Evolutionary conservation across 2,329 filamentous ascomycete species (phyloP), one percentile per base, ranked within the genome.

Genomic region (Colletotrichum trifolii): DNA sequence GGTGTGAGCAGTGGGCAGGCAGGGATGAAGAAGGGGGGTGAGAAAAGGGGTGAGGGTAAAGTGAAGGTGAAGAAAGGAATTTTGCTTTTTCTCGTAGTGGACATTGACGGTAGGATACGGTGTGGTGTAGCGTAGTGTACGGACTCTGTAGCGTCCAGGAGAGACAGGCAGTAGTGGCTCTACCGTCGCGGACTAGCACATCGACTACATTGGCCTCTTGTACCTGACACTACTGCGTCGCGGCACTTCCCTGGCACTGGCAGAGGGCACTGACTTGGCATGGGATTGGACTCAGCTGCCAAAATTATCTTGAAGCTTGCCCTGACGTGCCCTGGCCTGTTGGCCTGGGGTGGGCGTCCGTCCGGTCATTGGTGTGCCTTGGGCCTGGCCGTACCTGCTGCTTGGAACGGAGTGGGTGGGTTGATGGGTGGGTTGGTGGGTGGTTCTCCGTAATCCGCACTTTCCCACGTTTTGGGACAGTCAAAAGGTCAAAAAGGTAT

Each of bases 51-150:
- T 64, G 45, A 39, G 4, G 7, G 8, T 61, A 64, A 61, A 61
- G 12, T 45, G 57, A 61, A 64, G 61, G 56, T 64, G 61, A 64
- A 64, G 61, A 64, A 60, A 64, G 56, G 56, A 50, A 64, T 53
- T 48, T 45, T 57, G 53, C 59, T 43, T 36, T 15, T 48, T 5
- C 25, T 25, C 25, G 25, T 25, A 25, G 25, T 25, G 25, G 25
- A 25, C 25, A 25, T 25, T 25, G 25, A 25, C 25, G 25, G 25
- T 25, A 25, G 25, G 25, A 25, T 25, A 25, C 25, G 25, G 25
- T 25, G 25, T 25, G 25, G 25, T 25, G 25, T 25, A 25, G 25
- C 25, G 25, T 25, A 25, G 25, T 25, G 25, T 25, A 25, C 25
- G 25, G 25, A 25, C 25, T 25, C 25, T 25, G 25, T 25, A 25